These are phyloP conservation scores for Zygosaccharomyces rouxii DNA, from an alignment of 805 yeast genomes.

Conservation along the genomic window DNA sequence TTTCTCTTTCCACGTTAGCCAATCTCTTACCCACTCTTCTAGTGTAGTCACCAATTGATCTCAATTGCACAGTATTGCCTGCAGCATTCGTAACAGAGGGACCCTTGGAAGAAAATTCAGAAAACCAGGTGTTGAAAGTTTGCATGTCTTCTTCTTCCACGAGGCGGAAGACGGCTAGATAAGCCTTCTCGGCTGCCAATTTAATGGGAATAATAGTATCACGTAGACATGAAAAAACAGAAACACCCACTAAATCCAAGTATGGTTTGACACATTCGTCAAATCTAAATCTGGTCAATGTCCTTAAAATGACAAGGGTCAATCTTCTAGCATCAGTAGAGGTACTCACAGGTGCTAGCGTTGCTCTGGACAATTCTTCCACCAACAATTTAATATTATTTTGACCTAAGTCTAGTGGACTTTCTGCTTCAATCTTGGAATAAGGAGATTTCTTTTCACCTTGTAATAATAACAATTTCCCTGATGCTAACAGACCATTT, in stretches of 20 bases:
- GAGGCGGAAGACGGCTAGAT: conserved; percentile 62
- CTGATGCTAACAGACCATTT: conserved; percentile 73
- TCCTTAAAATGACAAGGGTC: conserved; percentile 68
- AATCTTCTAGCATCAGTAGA: conserved; percentile 78
- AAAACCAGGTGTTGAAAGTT: conserved; percentile 64
- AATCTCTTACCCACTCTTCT: conserved; percentile 85
- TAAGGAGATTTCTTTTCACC: conserved; percentile 40
- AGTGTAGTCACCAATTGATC: conserved; percentile 85
- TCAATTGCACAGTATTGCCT: conserved; percentile 50
- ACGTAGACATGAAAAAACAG: conserved; percentile 77
- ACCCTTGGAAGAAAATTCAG: conserved; percentile 33
- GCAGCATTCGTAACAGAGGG: conserved; percentile 38
- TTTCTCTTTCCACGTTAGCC: conserved; percentile 81
- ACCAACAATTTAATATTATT: conserved; percentile 43
- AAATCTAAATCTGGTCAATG: conserved; percentile 61
- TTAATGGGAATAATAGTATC: conserved; percentile 89
- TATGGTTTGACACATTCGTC: conserved; percentile 47
- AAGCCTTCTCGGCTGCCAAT: conserved; percentile 91
- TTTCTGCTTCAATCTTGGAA: conserved; percentile 25
- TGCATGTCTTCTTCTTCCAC: conserved; percentile 58
- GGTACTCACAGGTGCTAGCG: conserved; percentile 51
- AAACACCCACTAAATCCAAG: conserved; percentile 57
- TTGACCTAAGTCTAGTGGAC: conserved; percentile 40
- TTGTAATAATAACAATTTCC: conserved; percentile 63
- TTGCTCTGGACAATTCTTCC: conserved; percentile 45